phyloP scores from a whole-genome alignment of 257 asterid species.

The Gentiana macrophylla region DNA sequence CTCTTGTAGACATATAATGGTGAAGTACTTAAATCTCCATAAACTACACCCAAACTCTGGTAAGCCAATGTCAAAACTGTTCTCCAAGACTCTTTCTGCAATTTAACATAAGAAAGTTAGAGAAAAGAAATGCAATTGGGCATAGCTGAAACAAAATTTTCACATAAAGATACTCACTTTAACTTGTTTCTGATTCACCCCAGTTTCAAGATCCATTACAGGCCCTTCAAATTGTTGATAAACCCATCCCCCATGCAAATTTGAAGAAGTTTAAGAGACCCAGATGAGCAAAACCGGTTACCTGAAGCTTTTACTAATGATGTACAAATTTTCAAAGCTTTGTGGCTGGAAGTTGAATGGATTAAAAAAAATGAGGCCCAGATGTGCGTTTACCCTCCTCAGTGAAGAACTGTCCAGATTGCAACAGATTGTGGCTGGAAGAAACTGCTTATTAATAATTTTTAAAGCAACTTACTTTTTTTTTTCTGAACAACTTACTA shows the following conservation, averaged over 20 bases:
- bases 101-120: conserved; percentile 7
- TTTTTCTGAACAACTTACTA: background rate
- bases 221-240: conserved; percentile 28
- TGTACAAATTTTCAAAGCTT: too few relatives aligned
- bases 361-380: too few relatives aligned
- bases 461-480: conserved; percentile 16
- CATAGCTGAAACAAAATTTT: conserved; percentile 1
- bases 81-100: conserved; percentile 87
- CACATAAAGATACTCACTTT: conserved; percentile 42
- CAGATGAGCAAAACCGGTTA: conserved; percentile 12
- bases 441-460: background rate
- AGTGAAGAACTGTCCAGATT: conserved; percentile 11
- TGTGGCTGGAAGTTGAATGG: too few relatives aligned
- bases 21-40: conserved; percentile 90
- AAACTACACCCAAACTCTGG: conserved; percentile 88
- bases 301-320: too few relatives aligned
- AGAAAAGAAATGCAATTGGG: conserved; percentile 3
- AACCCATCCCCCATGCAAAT: conserved; percentile 29
- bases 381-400: conserved; percentile 15
- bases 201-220: conserved; percentile 67
- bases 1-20: conserved; percentile 81
- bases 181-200: conserved; percentile 38
- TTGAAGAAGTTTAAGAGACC: conserved; percentile 12
- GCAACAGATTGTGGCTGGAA: conserved; percentile 16
- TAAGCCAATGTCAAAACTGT: conserved; percentile 70